These are phyloP conservation scores for Geosiphon pyriformis DNA, from an alignment of 192 early-diverging fungal genomes.

Conservation along the genomic window DNA sequence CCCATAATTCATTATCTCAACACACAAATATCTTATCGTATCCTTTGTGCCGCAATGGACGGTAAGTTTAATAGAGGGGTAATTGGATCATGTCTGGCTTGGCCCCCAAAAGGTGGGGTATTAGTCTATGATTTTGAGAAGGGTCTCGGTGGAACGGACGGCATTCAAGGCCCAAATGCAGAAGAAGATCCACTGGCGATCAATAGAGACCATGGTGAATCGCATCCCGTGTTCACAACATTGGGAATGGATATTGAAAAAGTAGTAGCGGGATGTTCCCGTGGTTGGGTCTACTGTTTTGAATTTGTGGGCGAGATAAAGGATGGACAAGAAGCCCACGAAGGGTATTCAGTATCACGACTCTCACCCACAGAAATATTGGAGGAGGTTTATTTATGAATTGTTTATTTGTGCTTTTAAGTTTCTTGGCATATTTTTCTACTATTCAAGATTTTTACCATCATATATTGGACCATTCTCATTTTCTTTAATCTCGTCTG, in stretches of 20 bases:
- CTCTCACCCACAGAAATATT: too few species aligned
- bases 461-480: too few species aligned
- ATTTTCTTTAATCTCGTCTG: too few species aligned
- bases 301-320: constrained; percentile 1
- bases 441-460: too few species aligned
- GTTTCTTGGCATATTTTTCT: too few species aligned
- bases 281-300: constrained; percentile 8
- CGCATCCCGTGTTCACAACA: not conserved
- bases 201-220: not conserved
- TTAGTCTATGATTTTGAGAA: constrained; percentile 1
- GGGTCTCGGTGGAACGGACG: not conserved
- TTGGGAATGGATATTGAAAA: constrained; percentile 9
- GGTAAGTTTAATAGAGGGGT: not conserved
- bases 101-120: constrained; percentile 2
- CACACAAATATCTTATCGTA: not conserved
- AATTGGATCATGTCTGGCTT: constrained; percentile 3
- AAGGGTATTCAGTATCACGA: too few species aligned
- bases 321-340: too few species aligned
- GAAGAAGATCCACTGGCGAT: not conserved
- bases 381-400: too few species aligned
- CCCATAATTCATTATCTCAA: constrained; percentile 9
- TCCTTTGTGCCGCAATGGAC: constrained; percentile 9
- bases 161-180: not conserved
- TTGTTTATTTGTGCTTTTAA: too few species aligned
- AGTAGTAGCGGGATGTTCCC: constrained; percentile 7